Evolutionary conservation across 192 early-diverging fungal species (phyloP), one percentile per base, ranked within the genome.

Genomic region (Coemansia sp.): DNA sequence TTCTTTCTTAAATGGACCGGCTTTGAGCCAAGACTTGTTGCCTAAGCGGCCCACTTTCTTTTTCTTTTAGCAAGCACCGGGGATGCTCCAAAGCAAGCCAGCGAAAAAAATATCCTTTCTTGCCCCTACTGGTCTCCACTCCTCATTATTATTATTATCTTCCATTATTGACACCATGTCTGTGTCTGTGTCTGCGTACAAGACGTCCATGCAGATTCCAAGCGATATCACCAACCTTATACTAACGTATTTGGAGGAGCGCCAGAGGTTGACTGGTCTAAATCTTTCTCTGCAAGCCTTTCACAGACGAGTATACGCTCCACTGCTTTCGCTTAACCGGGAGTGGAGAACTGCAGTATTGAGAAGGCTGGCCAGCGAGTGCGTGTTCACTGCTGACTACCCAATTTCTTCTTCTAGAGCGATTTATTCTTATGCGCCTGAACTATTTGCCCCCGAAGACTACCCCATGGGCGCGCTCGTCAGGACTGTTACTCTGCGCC

Each of bases 1-100:
- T 40, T 57, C 29, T 29, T 61, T 11, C 57, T 70, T 65, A 13
- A 46, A 33, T 52, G 36, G 58, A 53, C 43, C n/a, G 9, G 15
- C 34, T 61, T 36, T 36, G 16, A 3, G 12, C 15, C 0, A 10
- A 43, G 41, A 43, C 41, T 43, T 43, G 0, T 8, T 43, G 41
- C 15, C 10, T 38, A 9, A 6, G 36, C 36, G 36, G 36, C 36
- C 36, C 36, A 38, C 36, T 38, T n/a, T n/a, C 24, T 24, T 24
- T 36, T 36, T n/a, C n/a, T n/a, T 36, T 27, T 0, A 27, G 27
- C 27, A 36, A 36, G 7, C 4, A 38, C 7, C 0, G 8, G 36
- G 36, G 36, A 38, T 38, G 36, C 36, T 38, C 36, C 8, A 27
- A 38, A 38, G 8, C 4, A 38, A 38, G 6, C 10, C 8, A 36